Percentiles rank a stretch among this genome's conserved stretches.
phyloP scores from a whole-genome alignment of 805 yeast genomes.

The Alloascoidea hylecoeti region DNA sequence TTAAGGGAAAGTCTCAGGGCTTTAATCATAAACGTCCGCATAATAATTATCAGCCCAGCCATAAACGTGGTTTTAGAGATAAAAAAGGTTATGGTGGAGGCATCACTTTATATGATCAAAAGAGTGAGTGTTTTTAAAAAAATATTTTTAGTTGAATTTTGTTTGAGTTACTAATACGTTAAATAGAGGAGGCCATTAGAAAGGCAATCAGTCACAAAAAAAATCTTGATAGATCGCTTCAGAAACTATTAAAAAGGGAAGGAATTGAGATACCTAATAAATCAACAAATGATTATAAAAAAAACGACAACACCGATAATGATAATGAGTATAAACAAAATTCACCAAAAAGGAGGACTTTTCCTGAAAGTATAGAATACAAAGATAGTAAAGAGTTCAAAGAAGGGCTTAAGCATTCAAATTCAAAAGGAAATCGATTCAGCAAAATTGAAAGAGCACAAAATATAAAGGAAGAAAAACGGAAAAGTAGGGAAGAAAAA shows the following conservation, averaged over 20 bases:
- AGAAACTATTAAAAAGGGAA: constrained; percentile 63
- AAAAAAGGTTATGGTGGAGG: too few relatives aligned
- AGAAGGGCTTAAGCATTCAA: constrained; percentile 18
- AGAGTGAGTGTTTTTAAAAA: too few relatives aligned
- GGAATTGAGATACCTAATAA: constrained; percentile 42
- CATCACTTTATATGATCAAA: too few relatives aligned
- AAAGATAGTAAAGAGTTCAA: constrained; percentile 19
- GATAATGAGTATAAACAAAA: constrained; percentile 11
- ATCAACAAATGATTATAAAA: constrained; percentile 5
- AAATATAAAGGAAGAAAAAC: constrained; percentile 20
- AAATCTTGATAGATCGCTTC: constrained; percentile 65
- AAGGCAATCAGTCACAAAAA: constrained; percentile 69
- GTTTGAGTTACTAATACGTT: not conserved
- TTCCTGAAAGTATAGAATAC: too few relatives aligned
- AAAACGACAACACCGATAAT: constrained; percentile 7
- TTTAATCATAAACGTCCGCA: too few relatives aligned
- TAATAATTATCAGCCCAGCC: too few relatives aligned
- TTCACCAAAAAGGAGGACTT: constrained; percentile 19
- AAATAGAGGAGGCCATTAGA: constrained; percentile 52
- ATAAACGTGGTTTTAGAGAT: too few relatives aligned
- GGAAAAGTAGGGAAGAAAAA: constrained; percentile 22
- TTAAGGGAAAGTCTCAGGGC: too few relatives aligned
- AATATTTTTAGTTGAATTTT: too few relatives aligned
- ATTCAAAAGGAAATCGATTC: constrained; percentile 26
- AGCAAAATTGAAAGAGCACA: constrained; percentile 20